These are phyloP conservation scores for Clarireedia paspali DNA, from an alignment of 2,329 filamentous ascomycete genomes.

Conservation along the genomic window DNA sequence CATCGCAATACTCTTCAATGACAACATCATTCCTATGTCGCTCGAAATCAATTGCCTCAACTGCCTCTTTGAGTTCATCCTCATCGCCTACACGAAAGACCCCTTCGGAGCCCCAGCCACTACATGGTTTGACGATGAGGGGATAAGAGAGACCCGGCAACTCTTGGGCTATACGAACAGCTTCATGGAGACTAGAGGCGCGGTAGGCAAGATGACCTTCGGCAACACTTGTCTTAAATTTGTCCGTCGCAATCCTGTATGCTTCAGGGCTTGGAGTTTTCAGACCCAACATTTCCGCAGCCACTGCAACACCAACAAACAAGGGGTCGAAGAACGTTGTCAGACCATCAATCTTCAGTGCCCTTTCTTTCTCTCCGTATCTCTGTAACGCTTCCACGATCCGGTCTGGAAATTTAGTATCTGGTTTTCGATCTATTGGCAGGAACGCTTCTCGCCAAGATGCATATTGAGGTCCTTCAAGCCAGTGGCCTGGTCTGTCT, in stretches of 20 bases:
- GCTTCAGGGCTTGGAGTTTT: neutral
- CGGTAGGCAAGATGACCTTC: too few species aligned
- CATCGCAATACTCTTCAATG: conserved; percentile 1
- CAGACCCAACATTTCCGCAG: neutral
- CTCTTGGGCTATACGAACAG: too few species aligned
- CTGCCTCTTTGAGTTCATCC: neutral
- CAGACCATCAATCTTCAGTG: conserved; percentile 2
- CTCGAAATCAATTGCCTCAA: neutral
- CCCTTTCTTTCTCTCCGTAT: neutral
- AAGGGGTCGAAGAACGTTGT: neutral
- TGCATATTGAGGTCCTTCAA: neutral
- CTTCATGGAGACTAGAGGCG: too few species aligned
- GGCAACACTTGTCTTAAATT: neutral
- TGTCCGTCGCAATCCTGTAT: neutral
- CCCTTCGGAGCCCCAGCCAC: conserved; percentile 8
- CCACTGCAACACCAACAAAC: neutral
- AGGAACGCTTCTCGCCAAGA: neutral
- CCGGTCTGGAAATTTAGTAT: neutral
- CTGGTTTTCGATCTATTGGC: neutral
- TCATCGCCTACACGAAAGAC: neutral
- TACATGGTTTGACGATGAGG: conserved; percentile 7
- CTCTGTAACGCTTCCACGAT: neutral
- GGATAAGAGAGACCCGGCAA: neutral
- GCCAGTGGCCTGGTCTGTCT: conserved; percentile 6
- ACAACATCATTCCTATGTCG: neutral